These are phyloP conservation scores for Torulaspora microellipsoides DNA, from an alignment of 805 yeast species.

Conservation along the genomic window DNA sequence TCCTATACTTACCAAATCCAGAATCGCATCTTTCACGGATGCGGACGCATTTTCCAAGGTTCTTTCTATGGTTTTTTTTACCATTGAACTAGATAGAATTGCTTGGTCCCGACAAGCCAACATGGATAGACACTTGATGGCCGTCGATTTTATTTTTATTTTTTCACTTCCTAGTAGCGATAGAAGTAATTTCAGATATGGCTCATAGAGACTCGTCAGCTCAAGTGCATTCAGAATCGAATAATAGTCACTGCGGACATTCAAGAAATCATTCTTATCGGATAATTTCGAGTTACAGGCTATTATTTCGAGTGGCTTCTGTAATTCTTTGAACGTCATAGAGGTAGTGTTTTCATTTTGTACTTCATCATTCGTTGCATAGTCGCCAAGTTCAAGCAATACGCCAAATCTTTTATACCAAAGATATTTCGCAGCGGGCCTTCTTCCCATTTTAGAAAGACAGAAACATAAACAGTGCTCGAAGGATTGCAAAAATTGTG, in stretches of 20 bases:
- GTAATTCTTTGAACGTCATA: conserved; percentile 2
- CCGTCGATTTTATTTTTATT: conserved; percentile 53
- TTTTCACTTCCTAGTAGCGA: conserved; percentile 45
- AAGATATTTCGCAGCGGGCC: conserved; percentile 12
- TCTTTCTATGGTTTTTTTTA: conserved; percentile 49
- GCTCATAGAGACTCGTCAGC: conserved; percentile 43
- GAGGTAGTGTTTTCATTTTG: background rate
- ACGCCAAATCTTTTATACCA: conserved; percentile 18
- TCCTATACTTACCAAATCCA: conserved; percentile 54
- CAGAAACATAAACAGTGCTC: conserved; percentile 13
- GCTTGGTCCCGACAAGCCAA: conserved; percentile 50
- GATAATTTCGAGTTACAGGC: background rate
- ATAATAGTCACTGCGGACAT: conserved; percentile 14
- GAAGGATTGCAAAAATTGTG: conserved; percentile 15
- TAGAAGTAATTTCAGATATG: conserved; percentile 47
- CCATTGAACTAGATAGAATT: conserved; percentile 45
- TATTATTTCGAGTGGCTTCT: background rate
- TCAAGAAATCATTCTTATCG: background rate
- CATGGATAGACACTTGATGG: conserved; percentile 57
- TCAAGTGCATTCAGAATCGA: conserved; percentile 24
- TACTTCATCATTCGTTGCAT: conserved; percentile 12
- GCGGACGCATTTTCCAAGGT: conserved; percentile 60
- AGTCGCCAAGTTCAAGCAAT: conserved; percentile 15
- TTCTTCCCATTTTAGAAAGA: background rate
- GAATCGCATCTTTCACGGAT: conserved; percentile 68